phyloP scores from a whole-genome alignment of 2,329 filamentous ascomycete genomes.

The Cercospora sp. region DNA sequence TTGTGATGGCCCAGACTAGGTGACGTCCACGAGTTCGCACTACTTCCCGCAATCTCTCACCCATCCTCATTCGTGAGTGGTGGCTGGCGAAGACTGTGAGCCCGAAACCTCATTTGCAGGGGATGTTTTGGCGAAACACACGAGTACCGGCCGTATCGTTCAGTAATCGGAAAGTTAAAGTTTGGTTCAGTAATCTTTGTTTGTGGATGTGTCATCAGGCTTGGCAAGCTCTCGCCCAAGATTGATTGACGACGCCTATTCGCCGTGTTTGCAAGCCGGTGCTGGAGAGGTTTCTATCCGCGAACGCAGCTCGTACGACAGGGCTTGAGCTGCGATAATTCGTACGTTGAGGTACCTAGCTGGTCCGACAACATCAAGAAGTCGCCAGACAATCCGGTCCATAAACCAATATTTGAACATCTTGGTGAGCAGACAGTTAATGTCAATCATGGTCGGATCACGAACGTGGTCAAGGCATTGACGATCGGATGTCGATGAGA shows the following conservation, averaged over 20 bases:
- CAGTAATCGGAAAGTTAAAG: not conserved
- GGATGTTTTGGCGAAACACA: not conserved
- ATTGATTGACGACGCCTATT: not conserved
- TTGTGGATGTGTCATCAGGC: not conserved
- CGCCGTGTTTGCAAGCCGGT: not conserved
- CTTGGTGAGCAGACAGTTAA: not conserved
- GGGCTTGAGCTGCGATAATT: not conserved
- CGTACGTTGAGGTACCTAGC: not conserved
- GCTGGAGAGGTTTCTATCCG: not conserved
- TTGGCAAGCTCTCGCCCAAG: not conserved
- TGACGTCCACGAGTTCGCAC: not conserved
- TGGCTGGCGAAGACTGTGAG: not conserved
- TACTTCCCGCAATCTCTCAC: not conserved
- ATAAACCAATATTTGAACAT: not conserved
- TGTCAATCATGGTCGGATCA: not conserved
- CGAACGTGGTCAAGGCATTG: not conserved
- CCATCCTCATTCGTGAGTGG: not conserved
- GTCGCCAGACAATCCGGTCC: not conserved
- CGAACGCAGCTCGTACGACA: not conserved
- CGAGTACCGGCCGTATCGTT: not conserved
- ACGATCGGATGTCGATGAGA: not conserved
- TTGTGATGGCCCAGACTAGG: not conserved
- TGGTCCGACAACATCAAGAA: not conserved
- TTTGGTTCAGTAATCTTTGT: not conserved
- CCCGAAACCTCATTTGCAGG: not conserved